Evolutionary conservation across 345 rosid species (phyloP).

Genomic region (Aurinia saxatilis): DNA sequence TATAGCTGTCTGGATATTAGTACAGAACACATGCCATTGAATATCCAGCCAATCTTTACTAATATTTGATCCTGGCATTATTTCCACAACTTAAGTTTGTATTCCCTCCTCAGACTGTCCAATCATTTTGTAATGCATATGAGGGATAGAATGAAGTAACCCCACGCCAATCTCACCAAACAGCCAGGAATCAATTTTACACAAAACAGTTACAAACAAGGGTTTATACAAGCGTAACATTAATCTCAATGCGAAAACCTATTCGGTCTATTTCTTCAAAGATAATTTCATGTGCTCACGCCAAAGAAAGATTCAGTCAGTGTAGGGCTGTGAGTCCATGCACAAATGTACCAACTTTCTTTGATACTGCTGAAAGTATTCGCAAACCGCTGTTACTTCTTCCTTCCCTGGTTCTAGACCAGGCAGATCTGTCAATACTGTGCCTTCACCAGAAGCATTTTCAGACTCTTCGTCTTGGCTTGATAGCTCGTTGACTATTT

Average conservation of each 20-base stretch:
- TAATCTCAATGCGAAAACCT: background rate
- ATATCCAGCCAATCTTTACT: too few relatives aligned
- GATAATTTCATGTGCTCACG: background rate
- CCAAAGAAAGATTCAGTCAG: conserved; percentile 36
- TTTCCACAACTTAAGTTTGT: too few relatives aligned
- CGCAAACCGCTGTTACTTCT: conserved; percentile 73
- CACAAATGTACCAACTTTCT: conserved; percentile 87
- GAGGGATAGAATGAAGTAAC: background rate
- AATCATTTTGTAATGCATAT: background rate
- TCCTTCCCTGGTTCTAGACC: conserved; percentile 65
- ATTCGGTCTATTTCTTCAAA: background rate
- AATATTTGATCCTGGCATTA: too few relatives aligned
- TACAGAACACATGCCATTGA: too few relatives aligned
- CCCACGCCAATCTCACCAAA: background rate
- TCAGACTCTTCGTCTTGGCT: conserved; percentile 41
- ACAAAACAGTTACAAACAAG: conserved; percentile 4
- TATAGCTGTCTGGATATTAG: too few relatives aligned
- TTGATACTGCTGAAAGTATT: conserved; percentile 83
- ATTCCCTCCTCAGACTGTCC: background rate
- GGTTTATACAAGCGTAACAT: background rate
- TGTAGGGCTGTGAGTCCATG: conserved; percentile 74
- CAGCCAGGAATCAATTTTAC: background rate
- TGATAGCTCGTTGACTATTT: conserved; percentile 34
- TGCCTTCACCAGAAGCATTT: conserved; percentile 17
- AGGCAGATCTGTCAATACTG: conserved; percentile 34